A percentile compares a stretch with the other conserved stretches of the same genome.
phyloP scores from a whole-genome alignment of 179 eudicot genomes.

The Vitellaria paradoxa region DNA sequence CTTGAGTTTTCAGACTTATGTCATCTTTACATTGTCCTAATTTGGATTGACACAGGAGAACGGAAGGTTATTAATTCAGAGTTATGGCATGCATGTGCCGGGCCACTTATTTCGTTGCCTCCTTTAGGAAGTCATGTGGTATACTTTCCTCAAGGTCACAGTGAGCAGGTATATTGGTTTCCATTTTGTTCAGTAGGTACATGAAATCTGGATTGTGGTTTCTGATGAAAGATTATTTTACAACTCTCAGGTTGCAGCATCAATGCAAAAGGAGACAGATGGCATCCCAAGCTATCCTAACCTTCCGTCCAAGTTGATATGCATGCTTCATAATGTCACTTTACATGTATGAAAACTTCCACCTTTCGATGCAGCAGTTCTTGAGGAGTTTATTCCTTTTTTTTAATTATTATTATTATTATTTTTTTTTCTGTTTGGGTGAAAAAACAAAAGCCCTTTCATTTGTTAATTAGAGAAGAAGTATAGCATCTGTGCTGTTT shows the following conservation, averaged over 20 bases:
- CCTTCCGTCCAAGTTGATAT: conserved; percentile 90
- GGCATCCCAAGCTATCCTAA: conserved; percentile 91
- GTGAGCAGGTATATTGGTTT: conserved; percentile 76
- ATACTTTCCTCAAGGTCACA: conserved; percentile 98
- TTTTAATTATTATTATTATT: no score
- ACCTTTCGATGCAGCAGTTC: neutral
- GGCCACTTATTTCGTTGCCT: conserved; percentile 88
- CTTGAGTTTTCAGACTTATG: neutral
- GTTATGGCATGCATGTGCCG: conserved; percentile 99
- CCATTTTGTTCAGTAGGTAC: conserved; percentile 10
- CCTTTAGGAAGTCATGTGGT: conserved; percentile 96
- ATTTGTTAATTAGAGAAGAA: neutral
- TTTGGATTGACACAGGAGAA: conserved; percentile 48
- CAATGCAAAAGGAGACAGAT: conserved; percentile 92
- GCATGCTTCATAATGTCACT: conserved; percentile 91
- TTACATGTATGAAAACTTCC: conserved; percentile 69
- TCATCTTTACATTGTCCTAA: neutral
- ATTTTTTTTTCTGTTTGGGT: neutral
- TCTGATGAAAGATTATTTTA: conserved; percentile 17
- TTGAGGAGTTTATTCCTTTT: neutral
- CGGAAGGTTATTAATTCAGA: conserved; percentile 77
- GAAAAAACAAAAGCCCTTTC: neutral
- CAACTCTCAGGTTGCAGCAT: conserved; percentile 80
- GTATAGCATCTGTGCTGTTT: neutral
- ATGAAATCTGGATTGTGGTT: conserved; percentile 7